phyloP scores from a whole-genome alignment of 371 early-diverging fungal genomes.

The Choanephora cucurbitarum region DNA sequence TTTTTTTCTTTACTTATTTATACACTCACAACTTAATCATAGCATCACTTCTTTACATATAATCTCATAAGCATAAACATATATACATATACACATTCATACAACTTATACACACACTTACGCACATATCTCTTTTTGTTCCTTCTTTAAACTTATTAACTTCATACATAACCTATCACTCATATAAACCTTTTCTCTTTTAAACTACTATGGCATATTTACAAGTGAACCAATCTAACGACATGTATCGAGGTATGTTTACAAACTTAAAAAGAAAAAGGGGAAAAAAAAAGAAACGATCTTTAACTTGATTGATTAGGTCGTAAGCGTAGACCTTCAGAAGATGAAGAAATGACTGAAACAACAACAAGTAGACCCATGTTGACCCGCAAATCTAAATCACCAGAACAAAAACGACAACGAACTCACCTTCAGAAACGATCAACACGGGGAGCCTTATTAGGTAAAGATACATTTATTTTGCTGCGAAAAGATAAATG shows the following conservation, averaged over 20 bases:
- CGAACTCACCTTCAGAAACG: conserved; percentile 31
- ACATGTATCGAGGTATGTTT: conserved; percentile 8
- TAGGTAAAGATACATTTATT: conserved; percentile 29
- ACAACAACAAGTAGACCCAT: conserved; percentile 14
- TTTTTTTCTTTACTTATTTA: no score
- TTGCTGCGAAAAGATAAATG: no score
- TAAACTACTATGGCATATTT: no score
- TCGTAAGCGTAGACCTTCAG: conserved; percentile 46
- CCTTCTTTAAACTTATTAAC: no score
- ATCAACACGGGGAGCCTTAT: conserved; percentile 27
- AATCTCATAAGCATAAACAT: no score
- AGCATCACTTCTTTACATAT: no score
- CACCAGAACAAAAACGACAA: conserved; percentile 26
- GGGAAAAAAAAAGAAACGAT: background rate
- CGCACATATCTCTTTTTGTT: no score
- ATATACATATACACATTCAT: no score
- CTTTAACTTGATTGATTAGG: conserved; percentile 20
- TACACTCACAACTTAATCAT: no score
- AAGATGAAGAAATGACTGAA: conserved; percentile 54
- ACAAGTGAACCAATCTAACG: background rate
- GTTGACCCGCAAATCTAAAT: conserved; percentile 12
- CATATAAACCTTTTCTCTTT: background rate
- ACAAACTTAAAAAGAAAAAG: background rate
- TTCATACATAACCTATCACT: no score
- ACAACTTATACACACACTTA: no score